Conservation (phyloP, 768 basidiomycete genomes). For the Phanerochaete carnosa region DNA sequence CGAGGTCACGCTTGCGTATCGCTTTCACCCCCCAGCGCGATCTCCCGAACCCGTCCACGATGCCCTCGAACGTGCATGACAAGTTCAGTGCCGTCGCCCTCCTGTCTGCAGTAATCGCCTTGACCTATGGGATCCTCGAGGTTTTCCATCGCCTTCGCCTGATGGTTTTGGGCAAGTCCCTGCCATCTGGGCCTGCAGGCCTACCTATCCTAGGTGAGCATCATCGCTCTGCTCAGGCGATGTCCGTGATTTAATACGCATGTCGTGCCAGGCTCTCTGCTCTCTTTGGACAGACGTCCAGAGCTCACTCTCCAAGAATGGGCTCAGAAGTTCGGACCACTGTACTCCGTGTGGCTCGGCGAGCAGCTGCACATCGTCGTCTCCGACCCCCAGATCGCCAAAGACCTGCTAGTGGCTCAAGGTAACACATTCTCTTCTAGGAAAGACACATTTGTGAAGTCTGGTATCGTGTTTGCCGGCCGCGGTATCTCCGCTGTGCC, state of each 20-base stretch:
- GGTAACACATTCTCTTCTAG: constrained; percentile 42
- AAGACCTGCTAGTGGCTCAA: constrained; percentile 41
- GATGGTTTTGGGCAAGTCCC: not conserved
- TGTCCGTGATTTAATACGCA: not conserved
- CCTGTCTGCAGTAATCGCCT: not conserved
- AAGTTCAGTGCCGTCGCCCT: not conserved
- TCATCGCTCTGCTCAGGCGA: not conserved
- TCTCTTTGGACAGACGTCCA: constrained; percentile 34
- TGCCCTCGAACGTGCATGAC: too few relatives aligned
- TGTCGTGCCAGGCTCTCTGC: not conserved
- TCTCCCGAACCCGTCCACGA: too few relatives aligned
- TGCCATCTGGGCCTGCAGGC: not conserved
- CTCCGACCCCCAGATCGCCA: constrained; percentile 41
- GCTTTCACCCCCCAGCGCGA: too few relatives aligned
- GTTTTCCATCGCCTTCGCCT: not conserved
- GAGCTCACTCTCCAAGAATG: constrained; percentile 25
- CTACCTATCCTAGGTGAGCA: not conserved
- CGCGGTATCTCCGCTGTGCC: constrained; percentile 42
- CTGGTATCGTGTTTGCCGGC: constrained; percentile 37
- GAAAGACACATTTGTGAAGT: constrained; percentile 43
- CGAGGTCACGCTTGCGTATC: too few relatives aligned
- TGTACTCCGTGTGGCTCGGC: constrained; percentile 45
- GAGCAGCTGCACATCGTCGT: constrained; percentile 43
- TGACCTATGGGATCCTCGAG: not conserved
- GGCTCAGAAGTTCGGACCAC: constrained; percentile 37